A percentile compares a stretch with the other conserved stretches of the same genome.
phyloP scores from a whole-genome alignment of 495 filamentous ascomycete species.

The Daldinia caldariorum region DNA sequence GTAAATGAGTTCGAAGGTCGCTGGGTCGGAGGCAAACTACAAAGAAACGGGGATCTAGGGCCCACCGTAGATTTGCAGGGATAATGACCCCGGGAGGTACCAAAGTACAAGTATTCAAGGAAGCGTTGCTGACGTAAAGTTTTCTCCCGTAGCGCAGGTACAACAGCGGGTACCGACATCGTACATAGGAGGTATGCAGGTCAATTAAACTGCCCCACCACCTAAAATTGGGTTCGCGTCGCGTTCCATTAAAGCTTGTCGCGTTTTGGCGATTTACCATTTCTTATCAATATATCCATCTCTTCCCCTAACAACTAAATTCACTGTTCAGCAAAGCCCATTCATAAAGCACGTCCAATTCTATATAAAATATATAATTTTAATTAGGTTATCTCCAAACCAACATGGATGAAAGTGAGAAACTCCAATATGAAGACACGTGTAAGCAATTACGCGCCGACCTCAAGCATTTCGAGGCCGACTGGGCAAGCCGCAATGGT shows the following conservation, averaged over 20 bases:
- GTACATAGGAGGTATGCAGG: neutral
- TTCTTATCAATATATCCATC: slow-evolving; percentile 3
- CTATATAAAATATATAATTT: neutral
- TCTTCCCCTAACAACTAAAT: neutral
- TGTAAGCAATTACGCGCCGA: slow-evolving; percentile 70
- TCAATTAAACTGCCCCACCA: slow-evolving; percentile 7
- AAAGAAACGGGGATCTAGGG: neutral
- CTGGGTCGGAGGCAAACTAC: neutral
- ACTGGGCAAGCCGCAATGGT: slow-evolving; percentile 72
- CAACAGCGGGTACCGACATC: too few species aligned
- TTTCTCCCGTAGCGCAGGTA: too few species aligned
- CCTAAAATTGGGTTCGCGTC: slow-evolving; percentile 26
- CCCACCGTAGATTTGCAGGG: too few species aligned
- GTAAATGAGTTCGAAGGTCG: neutral
- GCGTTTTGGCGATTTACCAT: slow-evolving; percentile 10
- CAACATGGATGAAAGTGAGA: slow-evolving; percentile 57
- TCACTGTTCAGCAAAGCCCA: neutral
- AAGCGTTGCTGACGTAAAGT: too few species aligned
- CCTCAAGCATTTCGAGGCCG: slow-evolving; percentile 86
- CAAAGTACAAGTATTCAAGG: neutral
- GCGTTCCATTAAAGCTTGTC: slow-evolving; percentile 28
- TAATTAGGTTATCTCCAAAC: neutral
- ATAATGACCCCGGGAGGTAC: neutral
- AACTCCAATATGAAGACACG: slow-evolving; percentile 52
- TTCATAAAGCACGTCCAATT: neutral